These are phyloP conservation scores for Backusella liffmaniae DNA, from an alignment of 192 early-diverging fungal species.

Conservation along the genomic window DNA sequence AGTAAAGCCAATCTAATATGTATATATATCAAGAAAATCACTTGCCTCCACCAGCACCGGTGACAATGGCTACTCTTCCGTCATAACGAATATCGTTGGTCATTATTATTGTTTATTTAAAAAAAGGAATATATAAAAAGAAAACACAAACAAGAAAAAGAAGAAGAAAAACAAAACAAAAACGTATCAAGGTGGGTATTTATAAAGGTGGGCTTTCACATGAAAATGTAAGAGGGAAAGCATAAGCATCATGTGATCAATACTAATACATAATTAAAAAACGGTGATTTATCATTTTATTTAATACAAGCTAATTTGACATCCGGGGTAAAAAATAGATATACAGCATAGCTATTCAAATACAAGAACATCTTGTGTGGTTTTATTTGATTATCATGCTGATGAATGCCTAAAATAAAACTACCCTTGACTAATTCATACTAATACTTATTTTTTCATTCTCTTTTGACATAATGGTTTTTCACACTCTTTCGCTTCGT, in stretches of 20 bases:
- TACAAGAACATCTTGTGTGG: no score
- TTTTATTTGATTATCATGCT: no score
- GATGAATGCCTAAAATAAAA: no score
- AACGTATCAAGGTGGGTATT: background rate
- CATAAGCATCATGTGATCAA: slow-evolving; percentile 8
- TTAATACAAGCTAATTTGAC: background rate
- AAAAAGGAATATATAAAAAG: slow-evolving; percentile 1
- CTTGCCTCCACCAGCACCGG: slow-evolving; percentile 93
- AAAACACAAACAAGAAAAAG: slow-evolving; percentile 17
- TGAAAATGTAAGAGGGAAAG: background rate
- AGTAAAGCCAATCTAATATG: background rate
- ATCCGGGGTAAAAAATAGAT: background rate
- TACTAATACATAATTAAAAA: background rate
- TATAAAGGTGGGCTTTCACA: slow-evolving; percentile 11
- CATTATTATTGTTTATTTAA: slow-evolving; percentile 19
- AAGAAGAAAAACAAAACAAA: background rate
- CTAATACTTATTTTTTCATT: background rate
- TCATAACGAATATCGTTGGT: slow-evolving; percentile 65
- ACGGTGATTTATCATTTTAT: background rate
- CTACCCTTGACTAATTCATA: background rate
- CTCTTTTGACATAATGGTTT: slow-evolving; percentile 4
- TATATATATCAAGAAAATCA: background rate
- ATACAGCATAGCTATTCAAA: no score
- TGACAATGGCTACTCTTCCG: slow-evolving; percentile 88
- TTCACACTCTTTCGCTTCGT: background rate